A percentile compares a stretch with the other conserved stretches of the same genome.
phyloP scores from a whole-genome alignment of 169 alveolate species.

The Eimeria falciformis region DNA sequence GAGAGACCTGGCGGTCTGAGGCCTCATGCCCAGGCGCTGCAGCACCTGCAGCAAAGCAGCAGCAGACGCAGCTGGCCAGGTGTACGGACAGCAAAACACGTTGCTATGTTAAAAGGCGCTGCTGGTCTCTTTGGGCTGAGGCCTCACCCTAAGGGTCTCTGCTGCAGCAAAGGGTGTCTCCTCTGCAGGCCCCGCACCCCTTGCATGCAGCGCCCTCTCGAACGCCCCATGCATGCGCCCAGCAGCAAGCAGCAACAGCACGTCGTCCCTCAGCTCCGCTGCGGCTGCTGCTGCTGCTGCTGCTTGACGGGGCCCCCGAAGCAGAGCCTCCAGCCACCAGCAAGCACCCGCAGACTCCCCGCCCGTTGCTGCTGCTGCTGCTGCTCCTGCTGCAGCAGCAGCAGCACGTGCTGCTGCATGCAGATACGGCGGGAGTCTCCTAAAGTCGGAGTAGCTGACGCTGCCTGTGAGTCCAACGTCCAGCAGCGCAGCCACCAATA shows the following conservation, averaged over 20 bases:
- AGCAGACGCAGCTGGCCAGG: no score
- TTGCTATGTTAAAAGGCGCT: no score
- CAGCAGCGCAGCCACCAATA: constrained; percentile 26
- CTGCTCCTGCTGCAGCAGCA: constrained; percentile 40
- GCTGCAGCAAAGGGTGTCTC: constrained; percentile 19
- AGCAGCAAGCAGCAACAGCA: constrained; percentile 54
- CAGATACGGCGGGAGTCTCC: constrained; percentile 47
- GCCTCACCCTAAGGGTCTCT: constrained; percentile 11
- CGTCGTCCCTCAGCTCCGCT: constrained; percentile 43
- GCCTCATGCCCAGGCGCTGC: constrained; percentile 48
- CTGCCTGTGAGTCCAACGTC: background rate
- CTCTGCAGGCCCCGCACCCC: background rate
- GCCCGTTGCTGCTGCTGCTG: background rate
- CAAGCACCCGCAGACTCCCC: background rate
- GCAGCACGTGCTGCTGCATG: constrained; percentile 69
- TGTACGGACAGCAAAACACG: no score
- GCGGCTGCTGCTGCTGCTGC: background rate
- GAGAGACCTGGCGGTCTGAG: background rate
- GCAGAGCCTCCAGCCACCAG: background rate
- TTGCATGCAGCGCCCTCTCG: background rate
- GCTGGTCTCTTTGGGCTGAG: no score
- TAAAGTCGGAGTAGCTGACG: constrained; percentile 12
- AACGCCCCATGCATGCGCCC: constrained; percentile 21
- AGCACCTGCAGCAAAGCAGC: constrained; percentile 35
- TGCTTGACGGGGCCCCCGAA: background rate